Conservation (phyloP, 2,329 filamentous ascomycete species). For the Aspergillus sp. region DNA sequence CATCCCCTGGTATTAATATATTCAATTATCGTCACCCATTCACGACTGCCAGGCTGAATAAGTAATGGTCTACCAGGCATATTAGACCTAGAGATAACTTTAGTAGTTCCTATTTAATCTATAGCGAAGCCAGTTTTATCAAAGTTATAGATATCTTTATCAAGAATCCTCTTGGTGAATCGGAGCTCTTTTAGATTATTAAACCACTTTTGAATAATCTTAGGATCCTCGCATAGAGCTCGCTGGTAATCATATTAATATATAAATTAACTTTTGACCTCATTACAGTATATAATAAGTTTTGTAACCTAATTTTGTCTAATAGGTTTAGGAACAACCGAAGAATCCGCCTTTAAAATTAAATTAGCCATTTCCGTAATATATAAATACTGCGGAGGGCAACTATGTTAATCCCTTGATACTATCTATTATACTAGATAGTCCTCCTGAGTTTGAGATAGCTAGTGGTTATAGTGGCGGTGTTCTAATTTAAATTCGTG, state of each 20-base stretch:
- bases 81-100: slow-evolving; percentile 6
- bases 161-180: slow-evolving; percentile 9
- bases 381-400: not conserved
- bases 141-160: slow-evolving; percentile 21
- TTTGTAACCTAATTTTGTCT: slow-evolving; percentile 12
- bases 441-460: slow-evolving; percentile 8
- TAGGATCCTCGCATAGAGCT: slow-evolving; percentile 2
- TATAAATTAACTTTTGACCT: not conserved
- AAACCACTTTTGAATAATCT: not conserved
- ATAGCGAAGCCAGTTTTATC: slow-evolving; percentile 20
- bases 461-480: not conserved
- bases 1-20: not conserved
- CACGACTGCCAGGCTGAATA: not conserved
- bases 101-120: slow-evolving; percentile 13
- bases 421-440: slow-evolving; percentile 6
- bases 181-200: not conserved
- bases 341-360: not conserved
- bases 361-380: slow-evolving; percentile 14
- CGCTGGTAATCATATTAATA: slow-evolving; percentile 7
- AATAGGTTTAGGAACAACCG: not conserved
- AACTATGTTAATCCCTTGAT: slow-evolving; percentile 2
- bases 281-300: slow-evolving; percentile 6
- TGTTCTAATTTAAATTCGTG: not conserved
- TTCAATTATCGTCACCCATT: not conserved
- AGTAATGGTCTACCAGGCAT: not conserved